phyloP scores from a whole-genome alignment of 345 rosid genomes.

The Raphanus sativus region DNA sequence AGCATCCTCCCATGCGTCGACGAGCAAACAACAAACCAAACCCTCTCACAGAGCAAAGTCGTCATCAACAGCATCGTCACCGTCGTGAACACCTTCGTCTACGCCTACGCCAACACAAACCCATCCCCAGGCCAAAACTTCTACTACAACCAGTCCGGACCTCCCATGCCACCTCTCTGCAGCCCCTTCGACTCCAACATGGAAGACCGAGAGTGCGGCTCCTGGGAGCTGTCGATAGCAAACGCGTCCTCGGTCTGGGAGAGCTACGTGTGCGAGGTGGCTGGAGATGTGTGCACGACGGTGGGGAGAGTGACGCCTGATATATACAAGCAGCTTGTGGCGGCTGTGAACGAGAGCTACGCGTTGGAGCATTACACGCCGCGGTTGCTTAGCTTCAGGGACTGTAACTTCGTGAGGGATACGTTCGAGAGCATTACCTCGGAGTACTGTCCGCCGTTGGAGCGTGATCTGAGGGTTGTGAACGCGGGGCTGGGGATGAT shows the following conservation, averaged over 20 bases:
- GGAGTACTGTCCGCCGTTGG: constrained; percentile 72
- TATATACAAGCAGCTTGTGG: constrained; percentile 55
- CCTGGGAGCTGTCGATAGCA: constrained; percentile 67
- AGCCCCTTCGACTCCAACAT: constrained; percentile 65
- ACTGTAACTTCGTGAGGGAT: constrained; percentile 80
- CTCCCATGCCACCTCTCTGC: constrained; percentile 86
- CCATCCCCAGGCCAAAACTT: constrained; percentile 53
- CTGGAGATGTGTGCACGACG: constrained; percentile 58
- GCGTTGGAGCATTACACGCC: constrained; percentile 91
- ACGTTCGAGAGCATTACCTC: constrained; percentile 73
- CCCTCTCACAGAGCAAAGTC: constrained; percentile 86
- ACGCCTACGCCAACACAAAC: constrained; percentile 71
- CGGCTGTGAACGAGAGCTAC: constrained; percentile 78
- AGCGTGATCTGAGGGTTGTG: constrained; percentile 63
- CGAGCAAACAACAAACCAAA: constrained; percentile 77
- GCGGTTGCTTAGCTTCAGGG: constrained; percentile 76
- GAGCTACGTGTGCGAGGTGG: constrained; percentile 56
- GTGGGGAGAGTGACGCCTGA: constrained; percentile 84
- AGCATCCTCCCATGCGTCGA: constrained; percentile 96
- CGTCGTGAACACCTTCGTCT: constrained; percentile 78
- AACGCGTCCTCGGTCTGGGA: constrained; percentile 89
- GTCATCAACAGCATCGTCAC: constrained; percentile 77
- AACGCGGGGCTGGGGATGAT: constrained; percentile 83
- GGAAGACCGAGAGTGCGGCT: constrained; percentile 59
- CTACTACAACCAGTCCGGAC: constrained; percentile 87